These are phyloP conservation scores for Lactifluus volemus DNA, from an alignment of 768 basidiomycete species.

Conservation along the genomic window DNA sequence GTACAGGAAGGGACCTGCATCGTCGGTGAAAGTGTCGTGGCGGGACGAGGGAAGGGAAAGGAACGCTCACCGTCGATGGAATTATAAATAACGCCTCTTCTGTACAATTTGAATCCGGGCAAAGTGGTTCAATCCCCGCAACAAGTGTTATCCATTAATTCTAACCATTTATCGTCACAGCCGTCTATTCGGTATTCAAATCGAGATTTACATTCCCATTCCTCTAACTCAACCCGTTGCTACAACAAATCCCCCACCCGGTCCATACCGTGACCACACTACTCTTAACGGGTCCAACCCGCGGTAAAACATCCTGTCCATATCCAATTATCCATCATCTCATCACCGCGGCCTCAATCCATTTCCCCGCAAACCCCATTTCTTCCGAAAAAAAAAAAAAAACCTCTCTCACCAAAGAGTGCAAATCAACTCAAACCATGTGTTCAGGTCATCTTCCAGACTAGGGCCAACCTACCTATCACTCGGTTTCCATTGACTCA, in stretches of 20 bases:
- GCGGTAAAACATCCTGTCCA: background rate
- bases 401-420: background rate
- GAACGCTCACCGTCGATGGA: slow-evolving; percentile 11
- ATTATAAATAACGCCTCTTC: slow-evolving; percentile 18
- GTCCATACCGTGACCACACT: background rate
- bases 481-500: background rate
- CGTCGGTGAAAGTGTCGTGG: slow-evolving; percentile 21
- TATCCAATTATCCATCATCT: background rate
- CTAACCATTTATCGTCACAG: background rate
- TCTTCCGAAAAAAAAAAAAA: background rate
- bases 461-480: background rate
- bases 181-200: background rate
- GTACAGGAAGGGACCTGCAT: slow-evolving; percentile 75
- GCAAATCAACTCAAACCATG: slow-evolving; percentile 1
- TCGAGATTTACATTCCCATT: slow-evolving; percentile 1
- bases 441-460: background rate
- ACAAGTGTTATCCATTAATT: slow-evolving; percentile 4
- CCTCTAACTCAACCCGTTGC: background rate
- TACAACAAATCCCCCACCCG: background rate
- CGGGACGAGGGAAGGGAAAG: slow-evolving; percentile 19
- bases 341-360: slow-evolving; percentile 7
- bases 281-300: background rate
- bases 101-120: slow-evolving; percentile 16
- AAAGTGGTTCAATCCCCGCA: slow-evolving; percentile 15
- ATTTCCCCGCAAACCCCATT: background rate